Base-by-base conservation (phyloP, 1,139 yeast genomes). In the Candida albicans region DNA sequence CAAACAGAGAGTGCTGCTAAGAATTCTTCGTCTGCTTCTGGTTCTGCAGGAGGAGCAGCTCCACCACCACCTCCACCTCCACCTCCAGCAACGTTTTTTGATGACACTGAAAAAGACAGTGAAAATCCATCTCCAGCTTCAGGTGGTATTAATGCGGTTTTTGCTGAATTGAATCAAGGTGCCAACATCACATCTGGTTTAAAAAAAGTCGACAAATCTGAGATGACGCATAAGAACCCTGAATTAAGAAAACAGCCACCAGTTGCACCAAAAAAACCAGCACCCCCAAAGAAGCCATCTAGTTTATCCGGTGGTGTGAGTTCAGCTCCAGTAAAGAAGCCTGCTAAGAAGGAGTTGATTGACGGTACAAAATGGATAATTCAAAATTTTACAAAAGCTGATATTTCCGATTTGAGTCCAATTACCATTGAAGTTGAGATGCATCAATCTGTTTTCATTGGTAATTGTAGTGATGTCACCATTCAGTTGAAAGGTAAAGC, bases 141-240 rank as follows among this genome's bases (percentile, higher is more conserved):
- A 22, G 84, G 83, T 34, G 87, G 91, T 36, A 80, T 91, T 75
- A 76, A 75, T 53, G 98, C 98, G 0, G 96, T 95, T 9, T 93
- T 95, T 64, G 84, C 88, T n/a, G 95, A 88, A 53, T 73, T 95
- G 50, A 91, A 85, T 68, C 77, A 84, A 67, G 99, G 99, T 45
- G 87, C 83, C 52, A 69, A 68, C 33, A 85, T 95, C 56, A 91
- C 98, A 2, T 73, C 91, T 26, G 87, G 90, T 4, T 80, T 95
- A 56, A 88, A 85, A 62, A 93, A 93, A 66, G 98, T 93, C 36
- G 97, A 90, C 54, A 87, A 82, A 67, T 85, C 95, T 14, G 87
- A 90, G 67, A 89, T 88, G 95, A 89, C 96, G 28, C 97, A 90
- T 67, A 91, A 90, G 68, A 90, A 90, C 65, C 97, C 97, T 4